Conservation (phyloP, 306 rosid species). For the Cajanus cajan region DNA sequence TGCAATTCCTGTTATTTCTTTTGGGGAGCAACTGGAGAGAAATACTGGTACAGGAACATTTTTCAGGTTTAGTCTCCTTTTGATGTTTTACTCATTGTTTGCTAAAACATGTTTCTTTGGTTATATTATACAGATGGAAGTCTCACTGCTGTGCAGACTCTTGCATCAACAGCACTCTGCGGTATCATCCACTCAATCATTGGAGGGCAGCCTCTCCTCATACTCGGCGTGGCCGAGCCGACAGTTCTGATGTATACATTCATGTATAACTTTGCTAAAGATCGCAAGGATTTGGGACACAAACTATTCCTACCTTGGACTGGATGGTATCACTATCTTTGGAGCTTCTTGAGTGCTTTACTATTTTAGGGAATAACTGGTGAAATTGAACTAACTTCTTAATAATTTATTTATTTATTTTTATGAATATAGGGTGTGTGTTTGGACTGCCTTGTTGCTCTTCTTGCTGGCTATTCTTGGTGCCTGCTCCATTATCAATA, state of each 20-base stretch:
- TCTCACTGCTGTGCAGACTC: conserved; percentile 96
- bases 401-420: not conserved
- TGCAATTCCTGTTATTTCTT: conserved; percentile 93
- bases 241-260: conserved; percentile 96
- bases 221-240: conserved; percentile 96
- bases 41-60: conserved; percentile 51
- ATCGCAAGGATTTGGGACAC: conserved; percentile 84
- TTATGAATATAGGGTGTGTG: conserved; percentile 70
- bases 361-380: not conserved
- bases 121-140: conserved; percentile 64
- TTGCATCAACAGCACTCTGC: conserved; percentile 90
- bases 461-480: conserved; percentile 85
- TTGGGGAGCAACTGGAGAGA: conserved; percentile 96
- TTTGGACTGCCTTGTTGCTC: conserved; percentile 89
- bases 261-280: conserved; percentile 84
- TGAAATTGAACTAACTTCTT: conserved; percentile 29
- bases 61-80: conserved; percentile 30
- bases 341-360: conserved; percentile 10
- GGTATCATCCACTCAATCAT: conserved; percentile 82
- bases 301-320: conserved; percentile 86
- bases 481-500: conserved; percentile 89
- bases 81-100: conserved; percentile 26
- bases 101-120: conserved; percentile 35
- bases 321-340: conserved; percentile 68
- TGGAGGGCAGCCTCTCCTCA: conserved; percentile 97